Percentiles rank a stretch among this genome's conserved stretches.
These are phyloP conservation scores for Raffaelea albimanens DNA, from an alignment of 2,329 filamentous ascomycete species.

Conservation along the genomic window DNA sequence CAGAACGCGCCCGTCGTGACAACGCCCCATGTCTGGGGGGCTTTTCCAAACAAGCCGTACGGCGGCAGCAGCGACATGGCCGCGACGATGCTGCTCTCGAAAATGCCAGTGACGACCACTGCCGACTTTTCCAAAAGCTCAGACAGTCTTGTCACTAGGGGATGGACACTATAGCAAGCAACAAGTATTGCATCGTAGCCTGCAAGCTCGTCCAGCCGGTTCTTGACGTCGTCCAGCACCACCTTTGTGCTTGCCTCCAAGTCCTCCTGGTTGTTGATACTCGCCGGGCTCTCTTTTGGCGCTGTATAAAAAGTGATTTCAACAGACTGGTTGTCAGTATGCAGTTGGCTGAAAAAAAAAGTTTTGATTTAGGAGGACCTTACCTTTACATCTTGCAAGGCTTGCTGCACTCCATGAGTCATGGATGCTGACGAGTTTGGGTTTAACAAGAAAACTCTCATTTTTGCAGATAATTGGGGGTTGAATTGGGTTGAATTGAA, in stretches of 20 bases:
- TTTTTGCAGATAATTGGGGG: too few relatives aligned
- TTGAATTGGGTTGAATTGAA: too few relatives aligned
- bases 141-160: slow-evolving; percentile 55
- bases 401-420: slow-evolving; percentile 52
- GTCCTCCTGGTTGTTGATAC: slow-evolving; percentile 69
- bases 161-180: slow-evolving; percentile 81
- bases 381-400: too few relatives aligned
- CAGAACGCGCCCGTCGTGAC: slow-evolving; percentile 81
- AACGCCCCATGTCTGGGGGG: slow-evolving; percentile 60
- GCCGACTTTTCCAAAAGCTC: slow-evolving; percentile 14
- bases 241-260: slow-evolving; percentile 52
- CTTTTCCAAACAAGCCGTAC: slow-evolving; percentile 13
- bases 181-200: slow-evolving; percentile 70
- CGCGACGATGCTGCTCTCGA: slow-evolving; percentile 68
- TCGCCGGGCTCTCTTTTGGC: slow-evolving; percentile 51
- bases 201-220: slow-evolving; percentile 21
- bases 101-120: slow-evolving; percentile 66
- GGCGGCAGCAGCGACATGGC: slow-evolving; percentile 43
- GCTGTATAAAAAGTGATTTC: slow-evolving; percentile 58
- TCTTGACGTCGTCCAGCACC: slow-evolving; percentile 46
- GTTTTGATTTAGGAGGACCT: too few relatives aligned
- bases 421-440: slow-evolving; percentile 68
- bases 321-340: slow-evolving; percentile 25
- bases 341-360: too few relatives aligned
- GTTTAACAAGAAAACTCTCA: slow-evolving; percentile 61